phyloP scores from a whole-genome alignment of 441 rosid species.

The Gossypium trilobum region DNA sequence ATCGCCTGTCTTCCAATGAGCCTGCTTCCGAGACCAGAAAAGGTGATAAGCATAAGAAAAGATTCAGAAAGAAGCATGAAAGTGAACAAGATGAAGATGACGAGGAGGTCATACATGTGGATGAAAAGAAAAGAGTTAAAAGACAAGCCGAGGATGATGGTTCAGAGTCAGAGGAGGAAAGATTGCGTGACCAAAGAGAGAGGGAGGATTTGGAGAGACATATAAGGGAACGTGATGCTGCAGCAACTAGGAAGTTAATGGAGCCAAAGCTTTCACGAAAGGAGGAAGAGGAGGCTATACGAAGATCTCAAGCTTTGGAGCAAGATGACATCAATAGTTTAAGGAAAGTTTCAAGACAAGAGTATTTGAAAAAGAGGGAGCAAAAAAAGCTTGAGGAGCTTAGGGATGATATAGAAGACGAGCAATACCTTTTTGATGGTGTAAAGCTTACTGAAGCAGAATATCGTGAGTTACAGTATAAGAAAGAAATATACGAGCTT shows the following conservation, averaged over 20 bases:
- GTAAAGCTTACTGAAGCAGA: conserved; percentile 74
- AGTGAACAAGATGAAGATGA: conserved; percentile 60
- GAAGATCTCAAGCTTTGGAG: conserved; percentile 66
- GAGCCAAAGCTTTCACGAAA: conserved; percentile 64
- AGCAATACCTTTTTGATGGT: conserved; percentile 63
- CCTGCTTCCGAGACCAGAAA: conserved; percentile 34
- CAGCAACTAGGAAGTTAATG: conserved; percentile 63
- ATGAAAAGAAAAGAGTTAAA: conserved; percentile 46
- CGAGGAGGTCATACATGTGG: conserved; percentile 41
- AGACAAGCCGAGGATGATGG: conserved; percentile 58
- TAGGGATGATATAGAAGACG: conserved; percentile 70
- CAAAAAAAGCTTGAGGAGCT: conserved; percentile 71
- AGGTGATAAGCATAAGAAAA: conserved; percentile 42
- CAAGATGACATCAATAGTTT: conserved; percentile 45
- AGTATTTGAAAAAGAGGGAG: conserved; percentile 71
- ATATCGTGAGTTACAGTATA: conserved; percentile 60
- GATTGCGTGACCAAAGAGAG: conserved; percentile 79
- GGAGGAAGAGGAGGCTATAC: conserved; percentile 75
- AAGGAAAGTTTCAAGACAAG: conserved; percentile 92
- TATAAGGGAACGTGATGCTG: conserved; percentile 80
- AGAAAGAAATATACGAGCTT: conserved; percentile 72
- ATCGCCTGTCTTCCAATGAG: conserved; percentile 25
- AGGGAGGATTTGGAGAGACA: conserved; percentile 76
- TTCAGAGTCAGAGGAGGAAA: conserved; percentile 95
- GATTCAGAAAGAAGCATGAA: conserved; percentile 72